Conservation (phyloP, 2,329 filamentous ascomycete species). For the Colletotrichum musae region DNA sequence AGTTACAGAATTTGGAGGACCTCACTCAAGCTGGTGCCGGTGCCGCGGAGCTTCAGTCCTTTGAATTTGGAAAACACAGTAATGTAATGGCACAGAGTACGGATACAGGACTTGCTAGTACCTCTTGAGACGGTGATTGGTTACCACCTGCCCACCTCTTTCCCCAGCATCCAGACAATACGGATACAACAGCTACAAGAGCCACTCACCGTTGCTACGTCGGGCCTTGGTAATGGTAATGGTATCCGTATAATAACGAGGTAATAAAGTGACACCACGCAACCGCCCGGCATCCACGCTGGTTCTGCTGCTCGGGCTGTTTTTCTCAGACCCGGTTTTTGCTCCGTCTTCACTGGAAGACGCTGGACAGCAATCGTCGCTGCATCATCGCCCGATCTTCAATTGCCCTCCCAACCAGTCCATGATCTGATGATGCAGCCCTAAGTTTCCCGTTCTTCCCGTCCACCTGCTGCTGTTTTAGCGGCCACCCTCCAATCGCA, state of each 20-base stretch:
- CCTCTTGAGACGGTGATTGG: too few relatives aligned
- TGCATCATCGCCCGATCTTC: constrained; percentile 35
- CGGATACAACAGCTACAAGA: not conserved
- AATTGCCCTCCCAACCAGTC: not conserved
- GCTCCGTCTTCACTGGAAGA: too few relatives aligned
- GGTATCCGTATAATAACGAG: not conserved
- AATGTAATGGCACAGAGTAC: too few relatives aligned
- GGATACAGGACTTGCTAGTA: too few relatives aligned
- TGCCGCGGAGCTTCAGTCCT: not conserved
- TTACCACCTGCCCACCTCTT: too few relatives aligned
- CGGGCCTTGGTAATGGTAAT: too few relatives aligned
- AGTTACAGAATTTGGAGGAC: not conserved
- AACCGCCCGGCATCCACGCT: not conserved
- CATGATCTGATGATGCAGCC: constrained; percentile 39
- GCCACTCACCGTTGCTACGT: not conserved
- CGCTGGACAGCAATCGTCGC: constrained; percentile 12
- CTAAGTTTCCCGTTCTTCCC: constrained; percentile 26
- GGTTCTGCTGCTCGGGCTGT: constrained; percentile 15
- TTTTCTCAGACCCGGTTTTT: constrained; percentile 26
- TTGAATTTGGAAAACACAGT: too few relatives aligned
- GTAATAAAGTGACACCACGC: constrained; percentile 7
- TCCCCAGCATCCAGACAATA: too few relatives aligned
- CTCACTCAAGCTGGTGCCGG: not conserved
- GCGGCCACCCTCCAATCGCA: constrained; percentile 1
- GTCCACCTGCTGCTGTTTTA: constrained; percentile 6